Evolutionary conservation across 768 basidiomycete species (phyloP).

Genomic region (Pleurotus djamor): DNA sequence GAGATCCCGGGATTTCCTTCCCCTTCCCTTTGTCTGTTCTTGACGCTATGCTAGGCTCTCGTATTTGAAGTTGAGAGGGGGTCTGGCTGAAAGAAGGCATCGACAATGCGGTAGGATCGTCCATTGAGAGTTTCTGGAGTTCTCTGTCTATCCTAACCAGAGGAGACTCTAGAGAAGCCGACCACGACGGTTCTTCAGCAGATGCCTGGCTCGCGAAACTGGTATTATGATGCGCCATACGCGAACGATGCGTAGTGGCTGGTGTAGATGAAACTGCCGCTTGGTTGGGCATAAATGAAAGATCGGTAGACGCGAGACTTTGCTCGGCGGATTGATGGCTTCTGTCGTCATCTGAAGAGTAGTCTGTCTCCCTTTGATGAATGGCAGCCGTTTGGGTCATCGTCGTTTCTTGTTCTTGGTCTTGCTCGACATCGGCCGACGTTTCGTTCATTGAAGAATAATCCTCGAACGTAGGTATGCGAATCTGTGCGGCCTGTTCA

Average conservation of each 20-base stretch:
- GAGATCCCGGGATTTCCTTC: slow-evolving; percentile 35
- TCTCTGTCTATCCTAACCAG: slow-evolving; percentile 65
- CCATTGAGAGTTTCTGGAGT: slow-evolving; percentile 50
- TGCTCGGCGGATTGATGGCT: slow-evolving; percentile 28
- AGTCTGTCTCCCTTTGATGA: slow-evolving; percentile 14
- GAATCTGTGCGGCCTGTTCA: slow-evolving; percentile 88
- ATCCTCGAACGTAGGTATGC: slow-evolving; percentile 74
- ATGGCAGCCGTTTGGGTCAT: slow-evolving; percentile 21
- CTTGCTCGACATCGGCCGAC: slow-evolving; percentile 35
- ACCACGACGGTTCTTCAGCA: slow-evolving; percentile 60
- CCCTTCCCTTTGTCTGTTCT: slow-evolving; percentile 43
- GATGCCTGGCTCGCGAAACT: slow-evolving; percentile 35
- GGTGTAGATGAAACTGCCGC: slow-evolving; percentile 82
- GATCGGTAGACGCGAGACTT: slow-evolving; percentile 55
- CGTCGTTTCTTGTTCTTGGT: slow-evolving; percentile 19
- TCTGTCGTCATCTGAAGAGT: slow-evolving; percentile 9
- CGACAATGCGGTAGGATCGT: slow-evolving; percentile 28
- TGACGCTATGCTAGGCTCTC: slow-evolving; percentile 12
- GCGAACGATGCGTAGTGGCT: slow-evolving; percentile 35
- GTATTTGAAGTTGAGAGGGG: slow-evolving; percentile 13
- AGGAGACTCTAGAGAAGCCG: slow-evolving; percentile 72
- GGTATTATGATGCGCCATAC: slow-evolving; percentile 31
- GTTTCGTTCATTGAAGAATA: slow-evolving; percentile 56
- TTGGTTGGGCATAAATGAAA: slow-evolving; percentile 72
- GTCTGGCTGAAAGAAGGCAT: slow-evolving; percentile 16